phyloP scores from a whole-genome alignment of 2,329 filamentous ascomycete species.

The Allantophomopsis cytisporea region DNA sequence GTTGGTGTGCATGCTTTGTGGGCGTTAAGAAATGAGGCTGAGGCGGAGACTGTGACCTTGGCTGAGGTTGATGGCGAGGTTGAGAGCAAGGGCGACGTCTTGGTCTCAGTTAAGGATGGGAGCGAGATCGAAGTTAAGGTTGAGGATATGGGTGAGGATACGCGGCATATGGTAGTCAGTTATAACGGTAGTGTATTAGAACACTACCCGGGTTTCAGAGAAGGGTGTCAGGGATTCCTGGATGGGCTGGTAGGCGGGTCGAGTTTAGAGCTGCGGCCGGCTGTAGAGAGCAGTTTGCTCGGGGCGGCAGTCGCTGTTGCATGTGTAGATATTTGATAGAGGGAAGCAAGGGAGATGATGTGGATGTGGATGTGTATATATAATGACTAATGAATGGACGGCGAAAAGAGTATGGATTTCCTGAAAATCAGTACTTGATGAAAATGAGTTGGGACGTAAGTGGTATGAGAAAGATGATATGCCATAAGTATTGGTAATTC shows the following conservation, averaged over 20 bases:
- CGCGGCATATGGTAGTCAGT: conserved; percentile 42
- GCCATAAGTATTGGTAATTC: too few relatives aligned
- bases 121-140: too few relatives aligned
- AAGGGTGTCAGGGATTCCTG: conserved; percentile 47
- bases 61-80: too few relatives aligned
- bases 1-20: conserved; percentile 45
- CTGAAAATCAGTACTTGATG: too few relatives aligned
- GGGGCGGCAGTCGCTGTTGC: conserved; percentile 62
- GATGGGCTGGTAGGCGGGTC: conserved; percentile 38
- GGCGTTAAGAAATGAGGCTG: conserved; percentile 36
- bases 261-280: conserved; percentile 49
- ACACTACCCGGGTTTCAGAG: conserved; percentile 57
- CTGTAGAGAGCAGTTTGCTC: conserved; percentile 61
- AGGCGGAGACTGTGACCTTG: conserved; percentile 14
- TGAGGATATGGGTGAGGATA: too few relatives aligned
- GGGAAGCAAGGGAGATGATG: not conserved
- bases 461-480: too few relatives aligned
- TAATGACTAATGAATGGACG: too few relatives aligned
- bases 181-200: conserved; percentile 74
- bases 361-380: too few relatives aligned
- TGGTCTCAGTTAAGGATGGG: too few relatives aligned
- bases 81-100: too few relatives aligned
- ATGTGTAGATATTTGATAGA: conserved; percentile 15
- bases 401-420: too few relatives aligned
- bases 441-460: too few relatives aligned